These are phyloP conservation scores for Phylloporus scabripes DNA, from an alignment of 768 basidiomycete species.

Conservation along the genomic window DNA sequence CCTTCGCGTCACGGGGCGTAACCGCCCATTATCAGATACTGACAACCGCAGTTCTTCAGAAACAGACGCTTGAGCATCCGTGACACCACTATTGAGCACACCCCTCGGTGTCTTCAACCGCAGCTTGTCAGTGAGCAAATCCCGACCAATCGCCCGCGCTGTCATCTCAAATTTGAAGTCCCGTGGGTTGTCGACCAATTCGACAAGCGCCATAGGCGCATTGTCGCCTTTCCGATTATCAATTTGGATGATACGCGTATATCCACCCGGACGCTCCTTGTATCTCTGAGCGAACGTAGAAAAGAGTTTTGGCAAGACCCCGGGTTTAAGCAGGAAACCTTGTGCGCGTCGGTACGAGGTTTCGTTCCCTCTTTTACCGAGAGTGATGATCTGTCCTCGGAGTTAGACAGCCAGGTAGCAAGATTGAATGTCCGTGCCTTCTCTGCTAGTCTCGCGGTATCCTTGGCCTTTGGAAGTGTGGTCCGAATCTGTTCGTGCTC, in stretches of 20 bases:
- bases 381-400: conserved; percentile 68
- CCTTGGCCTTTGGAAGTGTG: conserved; percentile 91
- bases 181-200: conserved; percentile 90
- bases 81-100: conserved; percentile 48
- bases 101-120: conserved; percentile 38
- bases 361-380: conserved; percentile 80
- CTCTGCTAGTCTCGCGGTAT: conserved; percentile 86
- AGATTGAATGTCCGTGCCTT: conserved; percentile 47
- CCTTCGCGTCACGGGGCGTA: conserved; percentile 65
- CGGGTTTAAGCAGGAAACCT: conserved; percentile 71
- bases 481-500: conserved; percentile 96
- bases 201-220: conserved; percentile 86
- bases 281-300: conserved; percentile 76
- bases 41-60: conserved; percentile 42
- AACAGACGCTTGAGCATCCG: conserved; percentile 42
- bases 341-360: conserved; percentile 67
- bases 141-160: conserved; percentile 82
- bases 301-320: conserved; percentile 79
- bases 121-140: conserved; percentile 58
- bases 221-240: conserved; percentile 91
- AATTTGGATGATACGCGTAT: conserved; percentile 89
- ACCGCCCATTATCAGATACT: conserved; percentile 33
- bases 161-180: conserved; percentile 89
- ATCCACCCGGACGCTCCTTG: conserved; percentile 78
- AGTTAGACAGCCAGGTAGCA: conserved; percentile 2